Evolutionary conservation across 2,329 filamentous ascomycete species (phyloP).

Genomic region (Colletotrichum brevisporum): DNA sequence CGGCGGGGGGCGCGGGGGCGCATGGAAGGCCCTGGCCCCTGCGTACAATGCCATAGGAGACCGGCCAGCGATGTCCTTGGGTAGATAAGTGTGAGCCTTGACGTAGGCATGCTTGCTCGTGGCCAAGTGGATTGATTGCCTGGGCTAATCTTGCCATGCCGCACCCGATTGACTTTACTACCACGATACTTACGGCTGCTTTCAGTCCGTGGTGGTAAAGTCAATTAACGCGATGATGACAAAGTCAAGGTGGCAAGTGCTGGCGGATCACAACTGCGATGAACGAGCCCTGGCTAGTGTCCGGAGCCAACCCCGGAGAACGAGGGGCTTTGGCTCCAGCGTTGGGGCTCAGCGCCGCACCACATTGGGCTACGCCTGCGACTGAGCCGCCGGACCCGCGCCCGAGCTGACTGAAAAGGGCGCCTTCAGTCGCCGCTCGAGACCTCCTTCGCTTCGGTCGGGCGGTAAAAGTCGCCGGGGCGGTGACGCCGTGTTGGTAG

Average conservation of each 20-base stretch:
- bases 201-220: too few relatives aligned
- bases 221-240: neutral
- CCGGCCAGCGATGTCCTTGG: slow-evolving; percentile 7
- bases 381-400: slow-evolving; percentile 6
- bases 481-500: neutral
- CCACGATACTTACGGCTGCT: neutral
- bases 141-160: neutral
- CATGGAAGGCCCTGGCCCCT: slow-evolving; percentile 11
- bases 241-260: neutral
- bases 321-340: neutral
- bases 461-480: too few relatives aligned
- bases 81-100: neutral
- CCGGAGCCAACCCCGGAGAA: slow-evolving; percentile 15
- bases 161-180: neutral
- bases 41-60: slow-evolving; percentile 19
- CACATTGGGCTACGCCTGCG: neutral
- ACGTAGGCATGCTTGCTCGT: too few relatives aligned
- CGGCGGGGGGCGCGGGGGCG: slow-evolving; percentile 7
- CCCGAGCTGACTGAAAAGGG: neutral
- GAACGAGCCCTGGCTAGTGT: neutral
- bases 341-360: neutral
- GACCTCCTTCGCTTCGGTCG: too few relatives aligned
- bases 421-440: too few relatives aligned
- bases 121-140: too few relatives aligned
- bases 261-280: neutral